A percentile compares a stretch with the other conserved stretches of the same genome.
Evolutionary conservation across 177 flowering plant genomes (phyloP).

Genomic region (Tripterygium wilfordii): DNA sequence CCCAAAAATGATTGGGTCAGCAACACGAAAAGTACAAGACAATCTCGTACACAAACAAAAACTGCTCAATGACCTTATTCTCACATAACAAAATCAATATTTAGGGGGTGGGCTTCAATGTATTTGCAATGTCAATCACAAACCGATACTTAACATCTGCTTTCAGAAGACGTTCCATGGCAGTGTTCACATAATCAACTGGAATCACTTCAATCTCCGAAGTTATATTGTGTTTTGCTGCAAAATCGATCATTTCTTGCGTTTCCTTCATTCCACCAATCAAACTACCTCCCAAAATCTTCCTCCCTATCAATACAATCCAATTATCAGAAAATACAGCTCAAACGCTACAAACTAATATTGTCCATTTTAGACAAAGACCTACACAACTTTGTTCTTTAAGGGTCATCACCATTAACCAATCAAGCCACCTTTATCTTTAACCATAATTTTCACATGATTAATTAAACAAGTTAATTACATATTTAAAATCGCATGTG

Average conservation of each 20-base stretch:
- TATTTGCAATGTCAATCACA: slow-evolving; percentile 27
- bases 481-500: neutral
- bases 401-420: no score
- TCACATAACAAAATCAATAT: no score
- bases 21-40: no score
- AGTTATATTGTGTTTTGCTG: slow-evolving; percentile 24
- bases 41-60: no score
- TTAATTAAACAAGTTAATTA: neutral
- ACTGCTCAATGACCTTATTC: no score
- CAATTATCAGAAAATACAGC: no score
- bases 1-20: no score
- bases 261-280: slow-evolving; percentile 32
- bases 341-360: no score
- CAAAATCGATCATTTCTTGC: slow-evolving; percentile 39
- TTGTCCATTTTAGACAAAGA: no score
- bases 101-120: slow-evolving; percentile 7
- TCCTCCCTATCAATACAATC: slow-evolving; percentile 25
- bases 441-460: no score
- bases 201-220: slow-evolving; percentile 29
- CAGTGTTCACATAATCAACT: slow-evolving; percentile 28
- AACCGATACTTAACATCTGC: slow-evolving; percentile 31
- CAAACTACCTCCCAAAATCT: slow-evolving; percentile 19
- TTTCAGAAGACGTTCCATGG: slow-evolving; percentile 25
- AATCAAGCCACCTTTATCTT: no score
- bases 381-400: no score